Evolutionary conservation across 2,329 filamentous ascomycete genomes (phyloP).

Genomic region (Talaromyces sp.): DNA sequence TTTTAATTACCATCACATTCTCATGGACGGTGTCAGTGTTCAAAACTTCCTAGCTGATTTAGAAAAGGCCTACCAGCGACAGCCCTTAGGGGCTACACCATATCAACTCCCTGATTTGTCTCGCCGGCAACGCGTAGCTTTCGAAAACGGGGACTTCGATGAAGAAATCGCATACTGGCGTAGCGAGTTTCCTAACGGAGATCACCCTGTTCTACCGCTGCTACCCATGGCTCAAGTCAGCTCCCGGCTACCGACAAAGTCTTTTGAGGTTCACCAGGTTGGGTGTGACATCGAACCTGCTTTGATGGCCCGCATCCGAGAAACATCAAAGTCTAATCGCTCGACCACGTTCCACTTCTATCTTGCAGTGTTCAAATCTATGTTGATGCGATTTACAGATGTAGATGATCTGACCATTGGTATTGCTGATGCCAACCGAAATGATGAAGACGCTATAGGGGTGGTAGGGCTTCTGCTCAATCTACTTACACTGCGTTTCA

Average conservation of each 20-base stretch:
- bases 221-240: slow-evolving; percentile 28
- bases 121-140: slow-evolving; percentile 22
- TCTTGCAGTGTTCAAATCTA: not conserved
- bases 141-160: slow-evolving; percentile 27
- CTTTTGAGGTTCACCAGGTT: not conserved
- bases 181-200: slow-evolving; percentile 22
- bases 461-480: not conserved
- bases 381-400: not conserved
- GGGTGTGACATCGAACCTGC: not conserved
- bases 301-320: not conserved
- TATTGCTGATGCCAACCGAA: not conserved
- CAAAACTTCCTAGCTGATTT: slow-evolving; percentile 31
- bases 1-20: slow-evolving; percentile 47
- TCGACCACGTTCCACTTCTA: not conserved
- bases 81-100: slow-evolving; percentile 30
- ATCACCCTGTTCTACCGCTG: slow-evolving; percentile 31
- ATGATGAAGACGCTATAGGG: not conserved
- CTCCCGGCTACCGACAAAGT: slow-evolving; percentile 17
- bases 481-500: not conserved
- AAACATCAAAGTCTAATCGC: not conserved
- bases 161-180: slow-evolving; percentile 37
- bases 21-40: slow-evolving; percentile 47
- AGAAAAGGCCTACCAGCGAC: slow-evolving; percentile 14
- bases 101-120: slow-evolving; percentile 43
- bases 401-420: not conserved